phyloP scores from a whole-genome alignment of 345 rosid species.

The Stellera chamaejasme region DNA sequence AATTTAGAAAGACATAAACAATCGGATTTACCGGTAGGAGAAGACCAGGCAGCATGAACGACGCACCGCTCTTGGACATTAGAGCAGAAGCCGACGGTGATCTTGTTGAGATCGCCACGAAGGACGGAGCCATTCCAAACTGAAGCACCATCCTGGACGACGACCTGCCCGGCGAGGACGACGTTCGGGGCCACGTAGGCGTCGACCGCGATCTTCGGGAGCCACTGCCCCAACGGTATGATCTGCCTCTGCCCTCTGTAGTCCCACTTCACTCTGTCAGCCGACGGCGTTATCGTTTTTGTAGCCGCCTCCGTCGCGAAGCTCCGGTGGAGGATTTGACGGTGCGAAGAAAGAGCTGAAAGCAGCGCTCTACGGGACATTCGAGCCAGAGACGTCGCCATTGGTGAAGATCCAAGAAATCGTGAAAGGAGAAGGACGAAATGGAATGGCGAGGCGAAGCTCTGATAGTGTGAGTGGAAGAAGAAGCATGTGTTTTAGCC shows the following conservation, averaged over 20 bases:
- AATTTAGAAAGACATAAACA: neutral
- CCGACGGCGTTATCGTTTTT: slow-evolving; percentile 49
- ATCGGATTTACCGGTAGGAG: slow-evolving; percentile 66
- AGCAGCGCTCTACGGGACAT: slow-evolving; percentile 33
- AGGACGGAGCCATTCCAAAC: slow-evolving; percentile 91
- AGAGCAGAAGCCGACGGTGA: slow-evolving; percentile 84
- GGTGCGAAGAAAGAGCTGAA: slow-evolving; percentile 4
- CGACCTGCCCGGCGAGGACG: slow-evolving; percentile 87
- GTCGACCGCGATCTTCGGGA: slow-evolving; percentile 90
- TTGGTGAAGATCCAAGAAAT: slow-evolving; percentile 13
- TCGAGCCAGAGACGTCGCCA: slow-evolving; percentile 59
- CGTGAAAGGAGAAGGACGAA: slow-evolving; percentile 6
- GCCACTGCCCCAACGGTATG: slow-evolving; percentile 91
- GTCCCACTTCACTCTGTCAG: slow-evolving; percentile 94
- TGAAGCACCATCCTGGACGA: slow-evolving; percentile 78
- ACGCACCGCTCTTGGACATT: slow-evolving; percentile 94
- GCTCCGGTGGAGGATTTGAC: slow-evolving; percentile 17
- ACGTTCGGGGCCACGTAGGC: slow-evolving; percentile 94
- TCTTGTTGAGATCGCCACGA: slow-evolving; percentile 96
- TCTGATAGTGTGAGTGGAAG: neutral
- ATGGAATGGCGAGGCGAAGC: slow-evolving; percentile 8
- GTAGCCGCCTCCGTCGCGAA: slow-evolving; percentile 26
- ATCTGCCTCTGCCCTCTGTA: slow-evolving; percentile 92
- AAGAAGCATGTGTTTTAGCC: neutral
- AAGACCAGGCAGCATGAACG: slow-evolving; percentile 93